Conservation (phyloP, 2,329 filamentous ascomycete species). For the Cylindrodendrum hubeiense region DNA sequence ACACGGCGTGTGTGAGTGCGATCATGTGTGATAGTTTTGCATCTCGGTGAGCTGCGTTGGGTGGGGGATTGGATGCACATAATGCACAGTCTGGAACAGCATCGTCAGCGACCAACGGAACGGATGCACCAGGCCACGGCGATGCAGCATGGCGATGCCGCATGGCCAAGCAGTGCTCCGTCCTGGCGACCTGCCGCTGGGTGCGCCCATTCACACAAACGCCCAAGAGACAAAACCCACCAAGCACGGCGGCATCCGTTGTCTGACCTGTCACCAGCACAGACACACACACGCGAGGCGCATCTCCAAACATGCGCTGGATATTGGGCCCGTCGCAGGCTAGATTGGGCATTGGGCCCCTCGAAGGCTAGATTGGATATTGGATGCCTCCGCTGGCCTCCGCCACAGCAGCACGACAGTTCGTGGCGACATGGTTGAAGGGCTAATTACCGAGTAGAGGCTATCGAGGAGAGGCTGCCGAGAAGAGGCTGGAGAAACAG, state of each 20-base stretch:
- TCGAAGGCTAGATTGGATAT: no score
- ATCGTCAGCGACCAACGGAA: neutral
- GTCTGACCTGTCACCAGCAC: neutral
- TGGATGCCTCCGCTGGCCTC: neutral
- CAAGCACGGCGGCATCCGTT: neutral
- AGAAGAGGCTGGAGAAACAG: no score
- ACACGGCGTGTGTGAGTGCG: neutral
- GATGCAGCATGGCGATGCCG: neutral
- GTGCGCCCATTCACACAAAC: neutral
- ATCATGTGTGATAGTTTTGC: neutral
- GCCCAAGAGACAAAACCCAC: neutral
- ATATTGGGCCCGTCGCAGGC: neutral
- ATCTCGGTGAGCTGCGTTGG: neutral
- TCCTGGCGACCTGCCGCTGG: neutral
- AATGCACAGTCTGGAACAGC: neutral
- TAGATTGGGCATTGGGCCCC: no score
- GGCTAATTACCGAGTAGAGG: no score
- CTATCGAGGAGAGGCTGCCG: no score
- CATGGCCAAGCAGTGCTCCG: neutral
- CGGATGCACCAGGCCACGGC: neutral
- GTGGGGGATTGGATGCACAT: neutral
- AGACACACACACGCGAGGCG: neutral
- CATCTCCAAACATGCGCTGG: neutral
- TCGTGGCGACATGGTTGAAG: no score
- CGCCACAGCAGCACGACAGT: no score